Evolutionary conservation across 2,329 filamentous ascomycete species (phyloP).

Genomic region (Colletotrichum australisinense): DNA sequence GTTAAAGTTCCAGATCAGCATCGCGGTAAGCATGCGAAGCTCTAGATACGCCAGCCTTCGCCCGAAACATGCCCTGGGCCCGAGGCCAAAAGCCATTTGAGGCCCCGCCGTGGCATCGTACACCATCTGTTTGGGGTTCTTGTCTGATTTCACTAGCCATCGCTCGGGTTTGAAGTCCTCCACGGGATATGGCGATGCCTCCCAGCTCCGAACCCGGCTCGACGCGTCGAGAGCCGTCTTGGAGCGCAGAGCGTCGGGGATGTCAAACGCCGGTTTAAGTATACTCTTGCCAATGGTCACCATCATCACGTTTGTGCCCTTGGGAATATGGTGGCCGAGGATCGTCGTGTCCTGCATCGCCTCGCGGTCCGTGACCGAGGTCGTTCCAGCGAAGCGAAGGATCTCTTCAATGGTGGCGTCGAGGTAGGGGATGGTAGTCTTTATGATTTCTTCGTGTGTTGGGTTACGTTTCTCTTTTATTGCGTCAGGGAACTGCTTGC

Average conservation of each 20-base stretch:
- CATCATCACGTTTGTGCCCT: constrained; percentile 46
- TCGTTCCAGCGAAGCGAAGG: constrained; percentile 43
- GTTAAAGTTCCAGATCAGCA: not conserved
- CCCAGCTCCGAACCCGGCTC: not conserved
- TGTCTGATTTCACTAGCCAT: constrained; percentile 1
- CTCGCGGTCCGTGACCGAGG: constrained; percentile 42
- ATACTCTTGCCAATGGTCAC: constrained; percentile 43
- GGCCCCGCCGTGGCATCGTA: not conserved
- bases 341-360: constrained; percentile 46
- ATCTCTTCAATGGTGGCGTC: constrained; percentile 51
- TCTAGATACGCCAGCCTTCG: not conserved
- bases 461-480: not conserved
- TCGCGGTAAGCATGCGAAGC: not conserved
- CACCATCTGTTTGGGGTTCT: not conserved
- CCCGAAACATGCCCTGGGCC: not conserved
- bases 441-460: constrained; percentile 34
- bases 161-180: constrained; percentile 9
- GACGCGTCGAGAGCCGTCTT: constrained; percentile 34
- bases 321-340: constrained; percentile 46
- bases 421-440: constrained; percentile 44
- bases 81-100: not conserved
- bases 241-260: constrained; percentile 43
- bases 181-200: not conserved
- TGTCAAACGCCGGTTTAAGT: constrained; percentile 39
- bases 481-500: constrained; percentile 25